Conservation (phyloP, 2,329 filamentous ascomycete genomes). For the Lecanicillium sp. region DNA sequence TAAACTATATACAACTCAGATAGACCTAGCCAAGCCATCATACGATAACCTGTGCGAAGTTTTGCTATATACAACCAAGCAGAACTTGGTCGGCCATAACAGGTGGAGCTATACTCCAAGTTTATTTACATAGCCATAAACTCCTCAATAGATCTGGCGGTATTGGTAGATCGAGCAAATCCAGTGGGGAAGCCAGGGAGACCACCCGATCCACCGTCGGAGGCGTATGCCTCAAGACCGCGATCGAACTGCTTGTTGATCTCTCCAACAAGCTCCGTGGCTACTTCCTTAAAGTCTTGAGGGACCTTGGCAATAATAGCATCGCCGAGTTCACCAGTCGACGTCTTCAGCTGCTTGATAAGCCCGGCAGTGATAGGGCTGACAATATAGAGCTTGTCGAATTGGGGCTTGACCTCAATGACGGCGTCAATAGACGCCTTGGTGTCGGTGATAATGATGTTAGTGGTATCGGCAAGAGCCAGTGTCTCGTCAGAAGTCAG, state of each 20-base stretch:
- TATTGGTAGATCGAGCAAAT: too few relatives aligned
- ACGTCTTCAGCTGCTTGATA: constrained; percentile 4
- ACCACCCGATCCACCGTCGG: neutral
- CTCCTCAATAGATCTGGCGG: too few relatives aligned
- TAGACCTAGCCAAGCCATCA: too few relatives aligned
- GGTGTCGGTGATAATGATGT: constrained; percentile 1
- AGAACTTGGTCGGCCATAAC: too few relatives aligned
- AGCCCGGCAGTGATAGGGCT: constrained; percentile 4
- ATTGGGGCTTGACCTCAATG: constrained; percentile 6
- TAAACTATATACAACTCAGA: too few relatives aligned
- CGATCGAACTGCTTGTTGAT: constrained; percentile 6
- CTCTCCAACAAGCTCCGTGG: constrained; percentile 4
- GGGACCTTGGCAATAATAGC: constrained; percentile 6
- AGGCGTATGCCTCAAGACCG: constrained; percentile 3
- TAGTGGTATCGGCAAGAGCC: neutral
- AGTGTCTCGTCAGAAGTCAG: constrained; percentile 5
- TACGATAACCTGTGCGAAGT: too few relatives aligned
- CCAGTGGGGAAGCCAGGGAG: constrained; percentile 1
- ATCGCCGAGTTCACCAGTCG: neutral
- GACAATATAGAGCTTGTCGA: constrained; percentile 5
- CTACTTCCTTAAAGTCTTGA: constrained; percentile 4
- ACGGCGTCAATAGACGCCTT: constrained; percentile 3
- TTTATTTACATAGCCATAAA: too few relatives aligned
- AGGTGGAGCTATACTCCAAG: too few relatives aligned
- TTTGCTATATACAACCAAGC: too few relatives aligned